Base-by-base conservation (phyloP, 179 eudicot genomes). In the Actinidia arguta region DNA sequence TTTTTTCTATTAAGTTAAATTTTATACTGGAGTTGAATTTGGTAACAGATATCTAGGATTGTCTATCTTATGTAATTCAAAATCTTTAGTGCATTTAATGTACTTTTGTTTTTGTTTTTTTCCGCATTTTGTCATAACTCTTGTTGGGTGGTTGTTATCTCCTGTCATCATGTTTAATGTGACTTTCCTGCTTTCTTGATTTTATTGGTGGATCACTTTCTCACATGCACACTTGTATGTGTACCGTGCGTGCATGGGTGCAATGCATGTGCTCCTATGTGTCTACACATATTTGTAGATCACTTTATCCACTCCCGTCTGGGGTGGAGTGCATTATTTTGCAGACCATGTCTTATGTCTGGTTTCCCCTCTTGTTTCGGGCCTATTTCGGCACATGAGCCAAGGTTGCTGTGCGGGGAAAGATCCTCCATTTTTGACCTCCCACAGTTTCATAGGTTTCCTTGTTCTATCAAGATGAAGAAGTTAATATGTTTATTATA, bases 1-100 rank as follows among this genome's bases (percentile, higher is more conserved):
- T 12, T 59, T 93, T 72, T 87, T 85, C 87, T 75, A 82, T 67
- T 90, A 79, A 84, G 84, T 70, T 76, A 81, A 46, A 42, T 64
- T 62, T 74, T 47, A 18, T 42, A 46, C 58, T 12, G 25, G 54
- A 52, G 25, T 20, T 75, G 9, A 55, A 70, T 48, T 77, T 77
- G 44, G 62, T 16, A 8, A 46, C 3, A 20, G 18, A 58, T 25
- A 25, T 48, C 48, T 77, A 2, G 47, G 73, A 9, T 75, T 66
- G 84, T 82, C 42, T 1, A 46, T 27, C 46, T 56, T 54, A 16
- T 55, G 68, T 1, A 52, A 48, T 76, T 82, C 61, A 55, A 77
- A 61, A 68, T 16, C n/a, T 68, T 67, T 59, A 42, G 18, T 74
- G 63, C 20, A 8, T 61, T 22, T 39, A 39, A 48, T 46, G 91